phyloP scores from a whole-genome alignment of 208 protist species.

The Leishmania arabica region DNA sequence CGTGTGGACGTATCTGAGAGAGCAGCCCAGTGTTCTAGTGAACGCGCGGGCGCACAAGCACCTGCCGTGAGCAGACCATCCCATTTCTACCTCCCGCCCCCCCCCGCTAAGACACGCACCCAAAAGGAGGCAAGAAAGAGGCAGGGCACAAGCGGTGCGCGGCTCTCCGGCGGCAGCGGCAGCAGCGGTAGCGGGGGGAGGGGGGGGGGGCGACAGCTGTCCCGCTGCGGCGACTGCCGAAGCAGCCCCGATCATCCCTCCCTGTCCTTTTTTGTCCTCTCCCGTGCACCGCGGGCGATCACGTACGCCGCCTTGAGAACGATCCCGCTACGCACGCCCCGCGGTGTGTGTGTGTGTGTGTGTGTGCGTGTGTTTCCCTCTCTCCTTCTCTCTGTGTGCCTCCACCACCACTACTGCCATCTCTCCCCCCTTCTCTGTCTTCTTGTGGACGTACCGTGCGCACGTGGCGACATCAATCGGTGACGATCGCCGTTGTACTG shows the following conservation, averaged over 20 bases:
- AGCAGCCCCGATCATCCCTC: neutral
- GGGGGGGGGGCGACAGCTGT: neutral
- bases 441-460: neutral
- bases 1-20: neutral
- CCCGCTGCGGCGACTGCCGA: neutral
- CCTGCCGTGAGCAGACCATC: neutral
- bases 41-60: neutral
- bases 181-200: no score
- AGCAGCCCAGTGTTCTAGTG: neutral
- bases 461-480: neutral
- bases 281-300: neutral
- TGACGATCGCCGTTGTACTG: neutral
- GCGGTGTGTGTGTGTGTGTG: neutral
- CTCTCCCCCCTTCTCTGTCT: neutral
- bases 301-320: neutral
- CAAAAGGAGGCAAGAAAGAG: neutral
- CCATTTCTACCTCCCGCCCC: neutral
- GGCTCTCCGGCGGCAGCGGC: neutral
- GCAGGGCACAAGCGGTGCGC: neutral
- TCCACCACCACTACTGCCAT: neutral
- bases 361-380: constrained; percentile 2
- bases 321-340: neutral
- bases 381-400: constrained; percentile 2
- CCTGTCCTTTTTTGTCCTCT: neutral
- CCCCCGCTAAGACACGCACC: neutral